phyloP scores from a whole-genome alignment of 176 grass and related monocot genomes.

The Triticum monococcum region DNA sequence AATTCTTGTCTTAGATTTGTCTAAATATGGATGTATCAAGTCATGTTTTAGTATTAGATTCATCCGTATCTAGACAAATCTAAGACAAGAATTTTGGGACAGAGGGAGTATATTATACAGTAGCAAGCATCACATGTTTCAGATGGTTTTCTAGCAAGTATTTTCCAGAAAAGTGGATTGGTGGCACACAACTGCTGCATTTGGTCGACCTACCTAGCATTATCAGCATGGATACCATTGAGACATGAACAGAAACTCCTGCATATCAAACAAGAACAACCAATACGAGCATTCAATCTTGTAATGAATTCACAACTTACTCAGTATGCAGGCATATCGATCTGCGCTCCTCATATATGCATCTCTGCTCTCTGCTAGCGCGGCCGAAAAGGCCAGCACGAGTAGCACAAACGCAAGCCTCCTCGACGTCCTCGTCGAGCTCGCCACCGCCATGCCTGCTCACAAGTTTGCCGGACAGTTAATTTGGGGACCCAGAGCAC shows the following conservation, averaged over 20 bases:
- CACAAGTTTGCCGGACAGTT: not conserved
- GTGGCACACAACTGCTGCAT: not conserved
- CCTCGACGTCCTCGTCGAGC: not conserved
- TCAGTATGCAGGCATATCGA: conserved; percentile 12
- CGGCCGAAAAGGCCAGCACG: conserved; percentile 6
- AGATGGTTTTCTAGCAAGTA: not conserved
- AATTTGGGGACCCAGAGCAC: not conserved
- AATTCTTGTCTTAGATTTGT: too few species aligned
- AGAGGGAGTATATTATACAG: not conserved
- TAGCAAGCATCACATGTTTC: not conserved
- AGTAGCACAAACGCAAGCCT: conserved; percentile 22
- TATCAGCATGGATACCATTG: not conserved
- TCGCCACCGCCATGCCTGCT: conserved; percentile 30
- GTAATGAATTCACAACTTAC: conserved; percentile 23
- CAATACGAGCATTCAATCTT: not conserved
- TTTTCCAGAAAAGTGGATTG: not conserved
- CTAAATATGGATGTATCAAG: too few species aligned
- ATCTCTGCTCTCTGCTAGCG: conserved; percentile 16
- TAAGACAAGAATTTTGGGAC: too few species aligned
- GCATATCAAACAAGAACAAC: not conserved
- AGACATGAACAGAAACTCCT: not conserved
- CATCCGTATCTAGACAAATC: too few species aligned
- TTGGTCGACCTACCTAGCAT: not conserved
- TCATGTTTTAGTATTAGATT: too few species aligned
- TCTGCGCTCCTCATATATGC: not conserved